phyloP scores from a whole-genome alignment of 2,329 filamentous ascomycete genomes.

The Aspergillus sp. region DNA sequence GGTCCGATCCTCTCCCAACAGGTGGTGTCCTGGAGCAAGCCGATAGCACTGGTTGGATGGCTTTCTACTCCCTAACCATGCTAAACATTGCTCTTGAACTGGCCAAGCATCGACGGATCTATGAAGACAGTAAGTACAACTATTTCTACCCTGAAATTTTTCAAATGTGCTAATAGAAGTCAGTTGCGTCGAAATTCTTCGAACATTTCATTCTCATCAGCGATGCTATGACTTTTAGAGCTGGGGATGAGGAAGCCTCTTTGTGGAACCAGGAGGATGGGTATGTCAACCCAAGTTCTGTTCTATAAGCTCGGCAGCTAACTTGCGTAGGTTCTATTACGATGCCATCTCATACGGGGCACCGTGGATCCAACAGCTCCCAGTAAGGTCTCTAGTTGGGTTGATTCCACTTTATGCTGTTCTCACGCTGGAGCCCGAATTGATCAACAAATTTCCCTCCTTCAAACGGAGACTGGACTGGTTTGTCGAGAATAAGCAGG shows the following conservation, averaged over 20 bases:
- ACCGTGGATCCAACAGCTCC: slow-evolving; percentile 87
- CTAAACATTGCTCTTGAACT: slow-evolving; percentile 93
- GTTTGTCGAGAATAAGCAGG: slow-evolving; percentile 85
- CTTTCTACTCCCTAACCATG: slow-evolving; percentile 95
- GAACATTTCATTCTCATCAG: slow-evolving; percentile 98
- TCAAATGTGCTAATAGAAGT: slow-evolving; percentile 3
- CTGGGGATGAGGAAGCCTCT: slow-evolving; percentile 68
- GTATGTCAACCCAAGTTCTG: slow-evolving; percentile 14
- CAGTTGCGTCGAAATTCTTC: slow-evolving; percentile 93
- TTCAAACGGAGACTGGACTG: slow-evolving; percentile 93
- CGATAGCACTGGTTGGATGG: slow-evolving; percentile 98
- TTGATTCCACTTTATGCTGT: slow-evolving; percentile 92
- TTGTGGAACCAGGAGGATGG: slow-evolving; percentile 93
- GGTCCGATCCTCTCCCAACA: slow-evolving; percentile 89
- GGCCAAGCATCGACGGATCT: slow-evolving; percentile 89
- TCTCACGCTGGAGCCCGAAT: slow-evolving; percentile 84
- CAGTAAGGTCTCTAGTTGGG: slow-evolving; percentile 85
- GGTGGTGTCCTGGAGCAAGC: slow-evolving; percentile 92
- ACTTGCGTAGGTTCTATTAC: slow-evolving; percentile 72
- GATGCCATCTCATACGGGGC: slow-evolving; percentile 96
- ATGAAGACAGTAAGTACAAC: slow-evolving; percentile 64
- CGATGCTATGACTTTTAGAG: slow-evolving; percentile 89
- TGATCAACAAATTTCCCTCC: slow-evolving; percentile 83
- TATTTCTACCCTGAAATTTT: not conserved
- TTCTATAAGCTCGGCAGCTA: slow-evolving; percentile 2